Conservation (phyloP, 192 early-diverging fungal species). For the Chytriomyces confervae region DNA sequence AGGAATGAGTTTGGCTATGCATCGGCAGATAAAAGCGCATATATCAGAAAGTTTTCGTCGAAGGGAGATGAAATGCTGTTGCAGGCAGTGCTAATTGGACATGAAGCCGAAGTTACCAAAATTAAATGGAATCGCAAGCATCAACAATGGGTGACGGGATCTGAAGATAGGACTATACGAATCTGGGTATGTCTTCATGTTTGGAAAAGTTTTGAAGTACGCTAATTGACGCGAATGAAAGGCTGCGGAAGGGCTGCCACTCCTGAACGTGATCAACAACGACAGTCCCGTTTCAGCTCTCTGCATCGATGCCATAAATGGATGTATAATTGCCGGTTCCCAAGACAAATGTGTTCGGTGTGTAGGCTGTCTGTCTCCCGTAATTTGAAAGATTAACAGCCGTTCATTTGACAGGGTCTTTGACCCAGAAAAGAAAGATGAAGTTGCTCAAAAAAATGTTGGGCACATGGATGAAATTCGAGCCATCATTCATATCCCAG, state of each 20-base stretch:
- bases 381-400: no score
- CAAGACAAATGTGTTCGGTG: conserved; percentile 55
- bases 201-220: background rate
- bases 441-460: conserved; percentile 63
- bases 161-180: conserved; percentile 64
- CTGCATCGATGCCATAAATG: conserved; percentile 58
- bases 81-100: conserved; percentile 60
- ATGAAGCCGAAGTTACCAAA: conserved; percentile 67
- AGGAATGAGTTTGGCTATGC: conserved; percentile 63
- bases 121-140: conserved; percentile 57
- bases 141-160: conserved; percentile 64
- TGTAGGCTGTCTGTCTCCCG: no score
- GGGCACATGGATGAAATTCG: conserved; percentile 65
- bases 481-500: conserved; percentile 59
- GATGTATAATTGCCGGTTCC: conserved; percentile 60
- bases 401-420: conserved; percentile 43
- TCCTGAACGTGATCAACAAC: conserved; percentile 63
- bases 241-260: conserved; percentile 58
- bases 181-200: conserved; percentile 48
- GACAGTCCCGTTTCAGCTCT: conserved; percentile 62
- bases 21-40: conserved; percentile 59
- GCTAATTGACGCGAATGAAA: conserved; percentile 18
- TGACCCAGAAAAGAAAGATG: conserved; percentile 61
- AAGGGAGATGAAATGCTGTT: conserved; percentile 61
- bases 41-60: conserved; percentile 58